Conservation (phyloP, 108 stramenopile species). For the Cyclostephanos tholiformis region DNA sequence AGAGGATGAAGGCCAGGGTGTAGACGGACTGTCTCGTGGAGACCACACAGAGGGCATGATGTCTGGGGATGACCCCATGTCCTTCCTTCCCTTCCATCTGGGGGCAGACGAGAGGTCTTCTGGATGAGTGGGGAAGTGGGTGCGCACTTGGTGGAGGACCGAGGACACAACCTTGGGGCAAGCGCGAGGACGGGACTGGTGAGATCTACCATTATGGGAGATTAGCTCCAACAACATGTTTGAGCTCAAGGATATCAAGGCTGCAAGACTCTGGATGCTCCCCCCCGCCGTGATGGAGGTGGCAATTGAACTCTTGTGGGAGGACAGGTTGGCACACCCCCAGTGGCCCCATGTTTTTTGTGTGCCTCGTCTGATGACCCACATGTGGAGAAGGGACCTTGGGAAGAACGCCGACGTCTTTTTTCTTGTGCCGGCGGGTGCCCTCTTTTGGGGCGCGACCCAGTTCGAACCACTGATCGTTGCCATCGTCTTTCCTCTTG, state of each 20-base stretch:
- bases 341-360: constrained; percentile 4
- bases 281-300: constrained; percentile 6
- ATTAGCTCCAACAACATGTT: constrained; percentile 18
- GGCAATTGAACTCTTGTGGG: background rate
- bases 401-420: too few species aligned
- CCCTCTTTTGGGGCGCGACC: too few species aligned
- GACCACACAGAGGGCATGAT: constrained; percentile 29
- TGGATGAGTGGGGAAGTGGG: constrained; percentile 17
- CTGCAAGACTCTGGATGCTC: constrained; percentile 9
- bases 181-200: background rate
- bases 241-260: background rate
- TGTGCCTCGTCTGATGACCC: constrained; percentile 2
- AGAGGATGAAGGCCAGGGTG: constrained; percentile 21
- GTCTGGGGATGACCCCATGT: background rate
- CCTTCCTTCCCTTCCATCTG: constrained; percentile 16
- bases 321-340: constrained; percentile 14
- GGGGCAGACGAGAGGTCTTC: too few species aligned
- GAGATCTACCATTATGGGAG: background rate
- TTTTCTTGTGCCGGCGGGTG: too few species aligned
- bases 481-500: background rate
- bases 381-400: too few species aligned
- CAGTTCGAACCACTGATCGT: constrained; percentile 10
- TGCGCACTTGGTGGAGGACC: constrained; percentile 10
- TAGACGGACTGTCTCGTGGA: constrained; percentile 41
- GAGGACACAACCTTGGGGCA: background rate